Base-by-base conservation (phyloP, 2,329 filamentous ascomycete genomes). In the Hypoxylon sp. region DNA sequence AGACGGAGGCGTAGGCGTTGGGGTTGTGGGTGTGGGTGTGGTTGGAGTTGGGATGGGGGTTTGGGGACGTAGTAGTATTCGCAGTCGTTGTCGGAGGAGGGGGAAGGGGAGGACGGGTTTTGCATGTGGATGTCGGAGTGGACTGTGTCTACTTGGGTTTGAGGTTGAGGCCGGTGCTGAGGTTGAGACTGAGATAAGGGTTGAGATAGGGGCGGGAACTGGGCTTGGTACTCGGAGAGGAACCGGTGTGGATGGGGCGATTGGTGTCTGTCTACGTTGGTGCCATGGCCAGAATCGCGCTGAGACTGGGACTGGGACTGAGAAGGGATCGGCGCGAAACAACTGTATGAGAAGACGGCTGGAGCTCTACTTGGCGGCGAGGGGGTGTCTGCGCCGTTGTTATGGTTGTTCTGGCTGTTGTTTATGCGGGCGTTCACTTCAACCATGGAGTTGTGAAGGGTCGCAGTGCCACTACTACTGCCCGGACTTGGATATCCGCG, bases 241-340 rank as follows among this genome's bases (percentile, higher is more conserved):
- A 27, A 27, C 25, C 25, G 25, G 25, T 27, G 25, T 3, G 25
- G 25, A 6, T 6, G 25, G 6, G 25, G 6, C 3, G 25, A 39
- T 39, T 25, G 32, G 48, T 8, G 25, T 5, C 21, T 11, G 25
- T 39, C 16, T 34, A 11, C 32, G 3, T 14, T 16, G 32, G 12
- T 37, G 14, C 32, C 11, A 16, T 14, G 2, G 41, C 32, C 14
- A 5, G 21, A 34, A n/a, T 48, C n/a, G 6, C 21, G 30, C 23
- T 45, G 51, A 2, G 39, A 23, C 16, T 43, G 50, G 23, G 21
- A 27, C 7, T 43, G 51, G 23, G n/a, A 11, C 19, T 37, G 29
- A 25, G n/a, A 23, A 5, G 32, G 9, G 11, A 60, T 51, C 11
- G 58, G 65, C 37, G 30, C 58, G 32, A 68, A 65, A 11, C 65